A percentile compares a stretch with the other conserved stretches of the same genome.
These are phyloP conservation scores for Persicaria maculosa DNA, from an alignment of 148 eudicot genomes.

Conservation along the genomic window DNA sequence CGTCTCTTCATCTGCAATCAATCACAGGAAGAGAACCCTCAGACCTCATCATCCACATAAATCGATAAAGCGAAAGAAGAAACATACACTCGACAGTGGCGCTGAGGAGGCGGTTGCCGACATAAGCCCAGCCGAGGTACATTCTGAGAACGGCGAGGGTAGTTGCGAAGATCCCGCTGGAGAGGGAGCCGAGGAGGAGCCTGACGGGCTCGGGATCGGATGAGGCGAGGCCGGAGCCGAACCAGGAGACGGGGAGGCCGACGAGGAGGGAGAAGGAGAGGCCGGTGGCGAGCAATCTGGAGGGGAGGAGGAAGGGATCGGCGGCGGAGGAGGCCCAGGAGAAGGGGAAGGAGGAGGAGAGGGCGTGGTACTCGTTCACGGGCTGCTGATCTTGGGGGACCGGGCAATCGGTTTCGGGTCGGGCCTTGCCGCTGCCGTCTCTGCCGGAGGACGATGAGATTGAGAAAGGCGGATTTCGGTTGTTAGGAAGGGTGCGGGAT, in stretches of 20 bases:
- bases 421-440: constrained; percentile 29
- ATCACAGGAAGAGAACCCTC: constrained; percentile 14
- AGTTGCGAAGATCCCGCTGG: constrained; percentile 53
- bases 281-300: constrained; percentile 54
- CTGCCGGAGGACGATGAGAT: constrained; percentile 18
- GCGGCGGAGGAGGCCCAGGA: constrained; percentile 57
- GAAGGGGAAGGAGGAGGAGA: constrained; percentile 67
- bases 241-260: constrained; percentile 79
- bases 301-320: constrained; percentile 38
- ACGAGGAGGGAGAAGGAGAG: constrained; percentile 50
- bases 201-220: constrained; percentile 46
- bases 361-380: constrained; percentile 65
- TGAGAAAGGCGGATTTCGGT: no score
- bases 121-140: constrained; percentile 98
- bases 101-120: constrained; percentile 90
- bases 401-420: constrained; percentile 60
- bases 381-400: constrained; percentile 89
- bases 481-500: background rate
- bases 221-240: constrained; percentile 48
- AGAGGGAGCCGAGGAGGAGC: constrained; percentile 41
- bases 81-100: constrained; percentile 87
- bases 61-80: background rate
- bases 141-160: constrained; percentile 83
- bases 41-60: background rate
- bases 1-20: constrained; percentile 81